Evolutionary conservation across 2,329 filamentous ascomycete genomes (phyloP).

Genomic region (Calonectria hawksworthii): DNA sequence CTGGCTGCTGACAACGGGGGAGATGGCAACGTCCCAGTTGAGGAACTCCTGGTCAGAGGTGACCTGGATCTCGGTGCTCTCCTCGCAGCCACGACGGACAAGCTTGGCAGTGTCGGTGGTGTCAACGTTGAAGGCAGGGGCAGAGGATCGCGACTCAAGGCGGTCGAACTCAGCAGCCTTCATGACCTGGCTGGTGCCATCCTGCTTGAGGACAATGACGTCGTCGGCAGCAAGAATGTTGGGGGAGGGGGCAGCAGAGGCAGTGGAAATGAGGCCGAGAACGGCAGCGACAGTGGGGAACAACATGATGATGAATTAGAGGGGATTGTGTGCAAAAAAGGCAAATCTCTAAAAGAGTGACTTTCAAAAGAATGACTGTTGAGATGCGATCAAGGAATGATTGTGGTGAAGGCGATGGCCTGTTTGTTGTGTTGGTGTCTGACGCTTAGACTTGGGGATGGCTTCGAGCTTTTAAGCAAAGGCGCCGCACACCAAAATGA

Average conservation of each 20-base stretch:
- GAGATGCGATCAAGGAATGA: background rate
- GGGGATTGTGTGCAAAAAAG: background rate
- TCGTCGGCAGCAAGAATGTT: constrained; percentile 32
- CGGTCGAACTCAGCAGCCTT: constrained; percentile 35
- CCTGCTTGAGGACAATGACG: constrained; percentile 35
- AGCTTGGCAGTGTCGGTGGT: background rate
- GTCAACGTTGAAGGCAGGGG: background rate
- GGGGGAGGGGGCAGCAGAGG: constrained; percentile 30
- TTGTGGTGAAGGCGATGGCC: background rate
- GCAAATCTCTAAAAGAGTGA: background rate
- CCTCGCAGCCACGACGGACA: constrained; percentile 31
- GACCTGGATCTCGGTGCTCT: constrained; percentile 39
- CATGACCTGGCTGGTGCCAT: constrained; percentile 37
- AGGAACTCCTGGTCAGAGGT: constrained; percentile 37
- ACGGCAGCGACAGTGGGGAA: constrained; percentile 33
- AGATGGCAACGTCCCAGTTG: constrained; percentile 43
- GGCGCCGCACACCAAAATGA: background rate
- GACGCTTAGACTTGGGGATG: background rate
- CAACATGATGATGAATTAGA: constrained; percentile 28
- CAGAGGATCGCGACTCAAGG: constrained; percentile 26
- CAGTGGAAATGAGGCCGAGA: constrained; percentile 33
- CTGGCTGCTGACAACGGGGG: constrained; percentile 38
- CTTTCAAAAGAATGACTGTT: constrained; percentile 1
- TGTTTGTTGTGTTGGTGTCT: background rate
- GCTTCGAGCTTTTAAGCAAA: constrained; percentile 9